Conservation (phyloP, 129 eudicot species). For the Scalesia atractyloides region DNA sequence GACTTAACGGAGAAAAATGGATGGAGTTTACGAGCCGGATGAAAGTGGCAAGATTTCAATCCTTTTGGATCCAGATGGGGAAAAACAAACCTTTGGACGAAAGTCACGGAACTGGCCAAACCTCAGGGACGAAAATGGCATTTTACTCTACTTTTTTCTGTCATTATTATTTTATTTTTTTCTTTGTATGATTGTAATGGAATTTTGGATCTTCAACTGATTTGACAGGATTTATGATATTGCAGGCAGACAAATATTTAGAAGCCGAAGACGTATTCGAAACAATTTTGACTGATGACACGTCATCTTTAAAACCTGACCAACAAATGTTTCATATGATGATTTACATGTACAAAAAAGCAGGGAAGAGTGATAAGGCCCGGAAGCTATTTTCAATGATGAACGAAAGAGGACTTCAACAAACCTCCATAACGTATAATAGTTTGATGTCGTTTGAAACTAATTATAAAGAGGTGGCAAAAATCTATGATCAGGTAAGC, state of each 20-base stretch:
- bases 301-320: constrained; percentile 67
- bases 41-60: too few species aligned
- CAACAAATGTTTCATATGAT: constrained; percentile 99
- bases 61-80: too few species aligned
- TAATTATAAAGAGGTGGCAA: constrained; percentile 86
- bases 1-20: too few species aligned
- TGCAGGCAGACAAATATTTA: constrained; percentile 78
- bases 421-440: constrained; percentile 78
- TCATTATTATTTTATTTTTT: neutral
- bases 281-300: constrained; percentile 56
- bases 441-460: constrained; percentile 90
- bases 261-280: constrained; percentile 91
- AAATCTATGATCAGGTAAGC: constrained; percentile 77
- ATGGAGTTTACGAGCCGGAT: too few species aligned
- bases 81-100: too few species aligned
- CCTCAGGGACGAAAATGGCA: too few species aligned
- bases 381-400: constrained; percentile 69
- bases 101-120: too few species aligned
- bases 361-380: constrained; percentile 83
- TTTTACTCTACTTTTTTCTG: neutral
- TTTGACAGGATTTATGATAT: constrained; percentile 14
- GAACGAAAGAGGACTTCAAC: constrained; percentile 73
- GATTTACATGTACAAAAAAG: constrained; percentile 91
- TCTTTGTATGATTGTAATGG: neutral
- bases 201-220: constrained; percentile 14